Percentiles rank a stretch among this genome's conserved stretches.
Evolutionary conservation across 352 stramenopile species (phyloP).

Genomic region (Plasmopara viticola): DNA sequence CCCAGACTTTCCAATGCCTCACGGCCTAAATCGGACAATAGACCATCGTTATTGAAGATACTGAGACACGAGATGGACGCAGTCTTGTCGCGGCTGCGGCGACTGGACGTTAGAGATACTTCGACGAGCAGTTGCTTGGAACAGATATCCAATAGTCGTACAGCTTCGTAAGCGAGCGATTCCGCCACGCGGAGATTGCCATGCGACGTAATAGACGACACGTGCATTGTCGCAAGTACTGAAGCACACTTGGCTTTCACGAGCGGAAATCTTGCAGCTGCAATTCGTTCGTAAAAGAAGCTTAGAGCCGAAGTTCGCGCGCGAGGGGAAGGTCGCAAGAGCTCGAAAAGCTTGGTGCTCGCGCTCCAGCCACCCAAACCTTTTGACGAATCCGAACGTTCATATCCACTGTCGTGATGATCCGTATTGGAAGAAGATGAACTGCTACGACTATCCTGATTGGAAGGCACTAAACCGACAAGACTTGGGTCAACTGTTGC

Average conservation of each 20-base stretch:
- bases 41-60: constrained; percentile 70
- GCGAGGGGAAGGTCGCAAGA: constrained; percentile 44
- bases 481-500: constrained; percentile 42
- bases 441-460: constrained; percentile 32
- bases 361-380: constrained; percentile 44
- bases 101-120: constrained; percentile 16
- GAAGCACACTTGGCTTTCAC: constrained; percentile 72
- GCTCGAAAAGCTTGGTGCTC: constrained; percentile 33
- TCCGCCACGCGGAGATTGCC: constrained; percentile 54
- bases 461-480: constrained; percentile 30
- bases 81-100: constrained; percentile 14
- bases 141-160: constrained; percentile 60
- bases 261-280: constrained; percentile 36
- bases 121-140: constrained; percentile 27
- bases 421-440: constrained; percentile 32
- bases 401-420: constrained; percentile 27
- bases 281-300: constrained; percentile 59
- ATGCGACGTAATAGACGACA: constrained; percentile 31
- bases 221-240: constrained; percentile 55
- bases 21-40: constrained; percentile 64
- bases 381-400: constrained; percentile 32
- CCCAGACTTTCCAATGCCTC: constrained; percentile 65
- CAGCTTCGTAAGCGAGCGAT: constrained; percentile 64
- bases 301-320: constrained; percentile 36
- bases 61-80: constrained; percentile 30